These are phyloP conservation scores for Penicillium antarcticum DNA, from an alignment of 495 filamentous ascomycete species.

Conservation along the genomic window DNA sequence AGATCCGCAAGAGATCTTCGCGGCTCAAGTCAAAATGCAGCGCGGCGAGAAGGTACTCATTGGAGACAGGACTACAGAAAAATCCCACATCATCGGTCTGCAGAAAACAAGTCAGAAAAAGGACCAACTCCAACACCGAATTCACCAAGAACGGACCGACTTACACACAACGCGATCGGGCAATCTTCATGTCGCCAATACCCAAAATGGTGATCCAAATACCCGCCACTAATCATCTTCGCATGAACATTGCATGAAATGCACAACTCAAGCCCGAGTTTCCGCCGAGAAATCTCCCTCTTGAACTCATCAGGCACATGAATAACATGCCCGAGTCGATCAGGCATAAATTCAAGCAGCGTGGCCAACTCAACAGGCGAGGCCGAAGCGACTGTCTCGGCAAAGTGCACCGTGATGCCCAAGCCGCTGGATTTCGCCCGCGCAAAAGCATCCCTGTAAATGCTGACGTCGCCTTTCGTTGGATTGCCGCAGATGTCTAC, in stretches of 20 bases:
- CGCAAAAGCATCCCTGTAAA: conserved; percentile 54
- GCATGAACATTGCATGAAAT: conserved; percentile 79
- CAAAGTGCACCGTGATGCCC: conserved; percentile 74
- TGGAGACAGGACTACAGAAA: conserved; percentile 73
- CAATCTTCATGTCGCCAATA: conserved; percentile 55
- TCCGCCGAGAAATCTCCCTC: conserved; percentile 48
- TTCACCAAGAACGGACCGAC: conserved; percentile 20
- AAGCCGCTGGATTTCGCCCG: conserved; percentile 52
- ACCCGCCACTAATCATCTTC: conserved; percentile 65
- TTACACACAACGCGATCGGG: conserved; percentile 56
- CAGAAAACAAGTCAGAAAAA: conserved; percentile 2
- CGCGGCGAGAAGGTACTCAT: conserved; percentile 73
- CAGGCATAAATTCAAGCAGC: conserved; percentile 62
- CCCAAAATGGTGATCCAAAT: conserved; percentile 71
- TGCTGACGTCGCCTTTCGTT: conserved; percentile 52
- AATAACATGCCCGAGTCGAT: conserved; percentile 77
- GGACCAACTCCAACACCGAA: neutral
- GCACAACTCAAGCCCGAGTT: conserved; percentile 70
- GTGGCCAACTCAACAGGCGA: conserved; percentile 55
- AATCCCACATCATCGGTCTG: conserved; percentile 88
- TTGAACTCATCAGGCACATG: conserved; percentile 59
- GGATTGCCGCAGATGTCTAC: conserved; percentile 83
- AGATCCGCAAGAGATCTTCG: conserved; percentile 54
- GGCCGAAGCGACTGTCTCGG: conserved; percentile 56
- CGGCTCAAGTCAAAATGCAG: conserved; percentile 62